A percentile compares a stretch with the other conserved stretches of the same genome.
Evolutionary conservation across 352 stramenopile genomes (phyloP).

Genomic region (Globisporangium abappressorium): DNA sequence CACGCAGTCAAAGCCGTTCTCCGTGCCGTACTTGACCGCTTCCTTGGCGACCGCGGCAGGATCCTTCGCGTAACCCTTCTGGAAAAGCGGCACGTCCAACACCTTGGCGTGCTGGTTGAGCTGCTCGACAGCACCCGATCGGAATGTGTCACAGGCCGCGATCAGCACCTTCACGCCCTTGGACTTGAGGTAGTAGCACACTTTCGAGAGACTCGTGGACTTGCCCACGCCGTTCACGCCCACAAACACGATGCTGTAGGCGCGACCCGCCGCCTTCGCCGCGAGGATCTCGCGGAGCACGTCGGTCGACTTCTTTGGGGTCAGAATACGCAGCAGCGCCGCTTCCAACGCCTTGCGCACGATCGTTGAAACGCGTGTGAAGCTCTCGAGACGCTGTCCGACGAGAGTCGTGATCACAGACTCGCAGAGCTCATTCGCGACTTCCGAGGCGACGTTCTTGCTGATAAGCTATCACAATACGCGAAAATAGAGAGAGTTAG

Average conservation of each 20-base stretch:
- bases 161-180: conserved; percentile 96
- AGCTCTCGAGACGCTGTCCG: conserved; percentile 94
- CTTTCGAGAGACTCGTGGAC: conserved; percentile 98
- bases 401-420: conserved; percentile 93
- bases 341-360: conserved; percentile 95
- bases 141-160: conserved; percentile 98
- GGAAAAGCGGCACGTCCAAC: conserved; percentile 95
- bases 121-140: conserved; percentile 98
- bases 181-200: conserved; percentile 98
- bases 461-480: conserved; percentile 78
- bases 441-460: conserved; percentile 97
- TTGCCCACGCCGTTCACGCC: conserved; percentile 99
- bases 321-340: conserved; percentile 93
- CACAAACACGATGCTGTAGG: conserved; percentile 99
- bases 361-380: conserved; percentile 88
- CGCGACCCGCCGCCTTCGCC: conserved; percentile 76
- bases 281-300: conserved; percentile 93
- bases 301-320: conserved; percentile 94
- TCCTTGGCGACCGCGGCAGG: conserved; percentile 93
- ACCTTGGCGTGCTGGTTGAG: conserved; percentile 97
- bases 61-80: conserved; percentile 97
- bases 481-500: not conserved
- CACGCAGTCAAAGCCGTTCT: conserved; percentile 96
- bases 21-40: conserved; percentile 93
- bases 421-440: conserved; percentile 93